These are phyloP conservation scores for Mycena vitilis DNA, from an alignment of 768 basidiomycete species.

Conservation along the genomic window DNA sequence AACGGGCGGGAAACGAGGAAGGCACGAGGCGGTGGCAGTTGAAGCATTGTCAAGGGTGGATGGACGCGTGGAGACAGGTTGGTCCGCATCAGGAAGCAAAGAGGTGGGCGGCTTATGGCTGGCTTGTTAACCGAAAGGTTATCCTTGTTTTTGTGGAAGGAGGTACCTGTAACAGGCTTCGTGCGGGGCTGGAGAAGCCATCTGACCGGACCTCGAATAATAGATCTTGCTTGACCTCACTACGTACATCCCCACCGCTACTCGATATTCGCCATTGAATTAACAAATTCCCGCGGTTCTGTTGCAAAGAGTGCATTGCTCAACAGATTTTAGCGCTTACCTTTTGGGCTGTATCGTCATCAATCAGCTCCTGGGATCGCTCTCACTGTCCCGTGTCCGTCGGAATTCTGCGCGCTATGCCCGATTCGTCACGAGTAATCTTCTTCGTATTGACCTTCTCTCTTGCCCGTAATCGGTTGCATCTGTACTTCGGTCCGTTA, in stretches of 20 bases:
- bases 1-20: conserved; percentile 55
- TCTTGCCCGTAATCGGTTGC: too few species aligned
- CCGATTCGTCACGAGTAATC: conserved; percentile 28
- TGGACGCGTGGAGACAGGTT: conserved; percentile 47
- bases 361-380: conserved; percentile 29
- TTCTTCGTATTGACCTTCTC: conserved; percentile 22
- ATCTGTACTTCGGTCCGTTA: conserved; percentile 26
- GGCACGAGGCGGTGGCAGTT: conserved; percentile 64
- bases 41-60: conserved; percentile 45
- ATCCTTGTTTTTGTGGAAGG: conserved; percentile 48
- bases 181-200: conserved; percentile 30
- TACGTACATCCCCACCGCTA: too few species aligned
- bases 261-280: too few species aligned
- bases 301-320: conserved; percentile 18
- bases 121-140: conserved; percentile 50
- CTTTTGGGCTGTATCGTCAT: conserved; percentile 32
- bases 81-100: conserved; percentile 39
- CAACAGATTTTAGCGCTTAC: conserved; percentile 33
- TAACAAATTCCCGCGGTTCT: conserved; percentile 35
- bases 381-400: conserved; percentile 21
- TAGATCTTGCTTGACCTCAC: conserved; percentile 24
- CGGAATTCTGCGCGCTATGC: too few species aligned
- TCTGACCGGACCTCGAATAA: conserved; percentile 35
- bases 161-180: conserved; percentile 30
- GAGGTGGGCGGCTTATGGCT: conserved; percentile 41